These are phyloP conservation scores for Leishmania major DNA, from an alignment of 208 protist species.

Conservation along the genomic window DNA sequence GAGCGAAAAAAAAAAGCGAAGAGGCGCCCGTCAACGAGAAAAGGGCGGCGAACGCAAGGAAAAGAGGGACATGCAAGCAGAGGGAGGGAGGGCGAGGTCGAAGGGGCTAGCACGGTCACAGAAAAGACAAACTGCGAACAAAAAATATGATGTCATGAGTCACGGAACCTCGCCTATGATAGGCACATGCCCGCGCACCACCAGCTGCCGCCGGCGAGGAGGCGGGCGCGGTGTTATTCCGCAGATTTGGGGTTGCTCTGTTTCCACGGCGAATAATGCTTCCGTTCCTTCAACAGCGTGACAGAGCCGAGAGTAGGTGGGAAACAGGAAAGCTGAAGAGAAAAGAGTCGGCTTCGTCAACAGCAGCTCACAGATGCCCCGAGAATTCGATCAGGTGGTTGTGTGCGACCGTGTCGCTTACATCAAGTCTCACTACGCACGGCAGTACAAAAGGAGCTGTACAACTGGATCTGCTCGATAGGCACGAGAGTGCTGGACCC, in stretches of 20 bases:
- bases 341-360: neutral
- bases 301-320: neutral
- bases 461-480: neutral
- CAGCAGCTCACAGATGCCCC: neutral
- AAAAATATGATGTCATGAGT: neutral
- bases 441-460: neutral
- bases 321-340: neutral
- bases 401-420: neutral
- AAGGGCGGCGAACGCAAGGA: neutral
- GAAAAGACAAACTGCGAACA: neutral
- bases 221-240: neutral
- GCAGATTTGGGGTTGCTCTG: neutral
- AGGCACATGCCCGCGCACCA: neutral
- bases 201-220: neutral
- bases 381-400: neutral
- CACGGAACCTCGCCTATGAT: neutral
- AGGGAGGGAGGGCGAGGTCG: neutral
- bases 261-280: neutral
- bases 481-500: neutral
- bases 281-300: neutral
- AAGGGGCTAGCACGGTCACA: neutral
- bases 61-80: neutral
- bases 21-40: too few relatives aligned
- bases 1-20: neutral
- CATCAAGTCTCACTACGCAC: neutral